phyloP scores from a whole-genome alignment of 164 flowering plant species.

The Echeveria elegans region DNA sequence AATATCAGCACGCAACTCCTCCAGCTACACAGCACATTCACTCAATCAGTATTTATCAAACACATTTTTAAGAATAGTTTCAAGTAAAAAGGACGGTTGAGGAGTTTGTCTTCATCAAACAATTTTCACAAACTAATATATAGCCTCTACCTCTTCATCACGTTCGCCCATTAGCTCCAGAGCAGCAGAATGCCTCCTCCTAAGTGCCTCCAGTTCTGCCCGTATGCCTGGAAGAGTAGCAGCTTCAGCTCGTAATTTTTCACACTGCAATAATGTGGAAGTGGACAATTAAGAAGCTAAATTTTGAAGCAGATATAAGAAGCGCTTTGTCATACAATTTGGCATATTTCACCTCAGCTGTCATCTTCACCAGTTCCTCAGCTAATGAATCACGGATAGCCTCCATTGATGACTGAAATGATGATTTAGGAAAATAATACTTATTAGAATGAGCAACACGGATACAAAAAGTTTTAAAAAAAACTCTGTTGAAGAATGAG shows the following conservation, averaged over 20 bases:
- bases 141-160: slow-evolving; percentile 82
- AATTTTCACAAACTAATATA: slow-evolving; percentile 2
- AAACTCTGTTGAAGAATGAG: background rate
- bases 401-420: slow-evolving; percentile 74
- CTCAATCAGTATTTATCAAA: background rate
- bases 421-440: background rate
- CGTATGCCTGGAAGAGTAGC: slow-evolving; percentile 59
- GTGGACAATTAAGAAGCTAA: background rate
- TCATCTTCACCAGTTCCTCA: slow-evolving; percentile 93
- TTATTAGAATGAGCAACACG: background rate
- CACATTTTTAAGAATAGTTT: background rate
- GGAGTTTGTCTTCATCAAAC: background rate
- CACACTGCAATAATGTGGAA: slow-evolving; percentile 51
- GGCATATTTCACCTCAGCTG: slow-evolving; percentile 53
- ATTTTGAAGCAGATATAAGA: background rate
- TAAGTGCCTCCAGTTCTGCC: slow-evolving; percentile 88
- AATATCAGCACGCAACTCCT: slow-evolving; percentile 95
- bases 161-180: slow-evolving; percentile 99
- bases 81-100: too few species aligned
- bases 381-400: slow-evolving; percentile 96
- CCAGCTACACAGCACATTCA: slow-evolving; percentile 45
- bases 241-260: slow-evolving; percentile 69
- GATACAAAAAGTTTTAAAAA: background rate
- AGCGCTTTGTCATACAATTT: background rate
- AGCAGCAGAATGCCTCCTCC: slow-evolving; percentile 90